Evolutionary conservation across 495 filamentous ascomycete species (phyloP), one percentile per base, ranked within the genome.

Genomic region (Neurospora sp.): DNA sequence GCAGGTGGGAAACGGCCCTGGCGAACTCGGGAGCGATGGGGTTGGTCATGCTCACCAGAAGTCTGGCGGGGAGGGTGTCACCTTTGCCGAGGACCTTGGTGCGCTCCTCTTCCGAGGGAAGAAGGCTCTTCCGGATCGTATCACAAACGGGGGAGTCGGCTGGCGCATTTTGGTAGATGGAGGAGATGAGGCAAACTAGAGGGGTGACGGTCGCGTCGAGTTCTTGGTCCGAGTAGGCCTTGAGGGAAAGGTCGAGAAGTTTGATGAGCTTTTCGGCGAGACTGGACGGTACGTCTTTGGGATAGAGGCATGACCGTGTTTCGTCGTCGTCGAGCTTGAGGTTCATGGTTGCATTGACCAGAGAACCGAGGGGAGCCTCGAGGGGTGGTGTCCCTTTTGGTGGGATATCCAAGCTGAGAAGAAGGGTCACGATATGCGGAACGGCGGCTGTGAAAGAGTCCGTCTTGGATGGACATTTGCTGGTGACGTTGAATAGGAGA

Each of bases 401-500:
- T 7, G 78, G 76, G 37, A 85, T 73, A 27, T 78, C 73, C 69
- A 76, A 76, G 40, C 81, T 83, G 71, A 75, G 80, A 38, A 99
- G 86, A 14, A 97, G 87, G 71, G 88, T 91, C 73, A 96, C 83
- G 14, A 99, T 89, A 71, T 88, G 86, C 4, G 90, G 87, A 40
- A 97, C 86, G 0, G 92, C 89, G 18, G 84, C 80, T 0, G 89
- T 87, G 78, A 97, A 97, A 1, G 84, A 80, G 22, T 77, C 79
- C 31, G 84, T 77, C 14, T 90, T 83, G 70, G 89, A 83, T 0
- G 90, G 88, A 76, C 88, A 90, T 74, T 90, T 88, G 77, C 70
- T 89, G 6, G 89, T 91, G 46, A 97, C 82, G 80, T 97, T 98
- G 83, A 96, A 99, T 8, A 97, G 81, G 59, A 99, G 84, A 77